Conservation (phyloP, 306 rosid species). For the Sechiopsis laciniata region DNA sequence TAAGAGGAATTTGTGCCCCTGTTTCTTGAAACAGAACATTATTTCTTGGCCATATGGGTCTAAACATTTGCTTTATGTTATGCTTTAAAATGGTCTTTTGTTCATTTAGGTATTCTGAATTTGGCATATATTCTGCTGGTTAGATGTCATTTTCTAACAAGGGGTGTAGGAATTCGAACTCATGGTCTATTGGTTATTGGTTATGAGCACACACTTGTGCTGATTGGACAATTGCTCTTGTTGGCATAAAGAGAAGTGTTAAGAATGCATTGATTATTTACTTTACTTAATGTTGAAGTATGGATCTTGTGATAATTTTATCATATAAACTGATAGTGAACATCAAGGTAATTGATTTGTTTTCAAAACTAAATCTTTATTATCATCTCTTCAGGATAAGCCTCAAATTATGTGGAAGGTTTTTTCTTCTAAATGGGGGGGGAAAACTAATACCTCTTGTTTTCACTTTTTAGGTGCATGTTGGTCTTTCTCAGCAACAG, state of each 20-base stretch:
- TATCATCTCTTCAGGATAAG: constrained; percentile 1
- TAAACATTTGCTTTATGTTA: background rate
- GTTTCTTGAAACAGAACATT: constrained; percentile 1
- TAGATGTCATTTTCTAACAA: too few relatives aligned
- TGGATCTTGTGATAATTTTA: background rate
- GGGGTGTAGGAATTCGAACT: too few relatives aligned
- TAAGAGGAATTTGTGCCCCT: background rate
- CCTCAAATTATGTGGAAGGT: background rate
- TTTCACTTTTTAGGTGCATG: constrained; percentile 66
- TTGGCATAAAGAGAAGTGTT: background rate
- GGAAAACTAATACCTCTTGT: background rate
- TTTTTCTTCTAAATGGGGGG: background rate
- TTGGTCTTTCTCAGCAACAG: constrained; percentile 89
- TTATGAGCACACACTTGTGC: too few relatives aligned
- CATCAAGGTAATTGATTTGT: background rate
- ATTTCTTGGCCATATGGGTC: background rate
- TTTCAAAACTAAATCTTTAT: background rate
- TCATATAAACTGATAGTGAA: background rate
- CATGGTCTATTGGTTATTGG: too few relatives aligned
- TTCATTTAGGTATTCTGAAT: too few relatives aligned
- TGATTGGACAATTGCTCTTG: too few relatives aligned
- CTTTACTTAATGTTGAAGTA: background rate
- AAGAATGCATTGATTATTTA: background rate
- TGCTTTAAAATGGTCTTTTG: background rate
- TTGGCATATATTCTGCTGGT: too few relatives aligned